Base-by-base conservation (phyloP, 1,139 yeast species). In the Fermentozyma sake region DNA sequence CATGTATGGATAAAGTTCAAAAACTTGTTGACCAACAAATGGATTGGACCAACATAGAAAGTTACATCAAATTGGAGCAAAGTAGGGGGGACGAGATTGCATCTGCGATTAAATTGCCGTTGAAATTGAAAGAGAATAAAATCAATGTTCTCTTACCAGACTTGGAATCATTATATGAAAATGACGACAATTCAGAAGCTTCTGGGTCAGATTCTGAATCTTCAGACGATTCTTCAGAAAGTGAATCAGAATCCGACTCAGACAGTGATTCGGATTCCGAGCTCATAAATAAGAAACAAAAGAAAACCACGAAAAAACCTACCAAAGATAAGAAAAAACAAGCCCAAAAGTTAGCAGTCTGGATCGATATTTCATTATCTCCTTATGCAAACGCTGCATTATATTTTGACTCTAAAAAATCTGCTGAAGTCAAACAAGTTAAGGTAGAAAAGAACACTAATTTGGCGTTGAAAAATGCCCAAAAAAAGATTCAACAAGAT, bases 11-110 rank as follows among this genome's bases (percentile, higher is more conserved):
- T 9, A 80, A 85, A 7, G 81, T 91, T 6, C 80, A 78, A 34
- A 62, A 62, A 1, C 58, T 85, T 31, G 41, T 89, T 5, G 78
- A 80, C 29, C 94, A 85, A 48, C 93, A 86, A 39, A 85, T 86
- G 89, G 97, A 91, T 50, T 91, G 98, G 98, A 71, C 76, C 18
- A 83, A 86, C 38, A 87, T 89, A 35, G 96, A 83, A 48, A 77
- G 80, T 39, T 60, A 80, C 31, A 78, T 91, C 30, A 61, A 69
- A 30, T 67, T 78, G 27, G 96, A 89, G 44, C 79, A 85, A 43
- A 55, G 63, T 2, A 72, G 79, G 39, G 79, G 79, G 1, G 83
- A 82, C 43, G 52, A 60, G 3, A 63, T 79, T 28, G 95, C 96
- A 0, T 57, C 61, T 22, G 46, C 67, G 31, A 80, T 89, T 29